Evolutionary conservation across 2,329 filamentous ascomycete species (phyloP).

Genomic region (Neonectria magnoliae): DNA sequence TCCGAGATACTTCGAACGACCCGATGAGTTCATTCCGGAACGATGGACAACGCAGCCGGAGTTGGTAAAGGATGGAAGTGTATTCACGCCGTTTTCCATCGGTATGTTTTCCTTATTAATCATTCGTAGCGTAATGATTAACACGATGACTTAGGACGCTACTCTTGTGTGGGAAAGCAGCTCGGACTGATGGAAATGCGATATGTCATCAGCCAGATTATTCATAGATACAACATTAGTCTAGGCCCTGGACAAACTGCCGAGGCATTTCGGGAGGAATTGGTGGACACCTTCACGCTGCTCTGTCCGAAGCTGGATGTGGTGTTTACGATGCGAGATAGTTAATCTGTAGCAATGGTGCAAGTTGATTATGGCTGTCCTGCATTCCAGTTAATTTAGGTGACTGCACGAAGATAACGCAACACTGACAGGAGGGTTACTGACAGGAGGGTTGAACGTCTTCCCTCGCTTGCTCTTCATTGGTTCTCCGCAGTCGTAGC

Average conservation of each 20-base stretch:
- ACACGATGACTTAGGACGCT: conserved; percentile 17
- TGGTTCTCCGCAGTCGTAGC: background rate
- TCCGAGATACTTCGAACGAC: conserved; percentile 43
- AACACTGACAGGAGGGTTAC: background rate
- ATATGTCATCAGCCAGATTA: conserved; percentile 19
- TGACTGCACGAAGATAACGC: background rate
- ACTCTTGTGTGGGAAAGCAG: conserved; percentile 31
- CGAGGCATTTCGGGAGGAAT: background rate
- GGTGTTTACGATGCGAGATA: conserved; percentile 1
- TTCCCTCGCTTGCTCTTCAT: background rate
- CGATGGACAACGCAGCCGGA: conserved; percentile 48
- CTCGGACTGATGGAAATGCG: conserved; percentile 33
- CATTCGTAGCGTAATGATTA: background rate
- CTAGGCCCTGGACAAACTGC: conserved; percentile 1
- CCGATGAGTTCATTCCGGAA: conserved; percentile 50
- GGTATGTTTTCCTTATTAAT: conserved; percentile 24
- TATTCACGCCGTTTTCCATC: conserved; percentile 48
- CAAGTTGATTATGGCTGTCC: background rate
- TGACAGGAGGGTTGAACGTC: background rate
- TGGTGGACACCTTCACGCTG: conserved; percentile 17
- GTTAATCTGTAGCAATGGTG: background rate
- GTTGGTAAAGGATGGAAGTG: conserved; percentile 45
- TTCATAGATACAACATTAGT: conserved; percentile 20
- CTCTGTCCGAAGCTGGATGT: conserved; percentile 17
- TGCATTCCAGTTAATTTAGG: background rate